Evolutionary conservation across 768 basidiomycete genomes (phyloP).

Genomic region (Gymnopilus junonius): DNA sequence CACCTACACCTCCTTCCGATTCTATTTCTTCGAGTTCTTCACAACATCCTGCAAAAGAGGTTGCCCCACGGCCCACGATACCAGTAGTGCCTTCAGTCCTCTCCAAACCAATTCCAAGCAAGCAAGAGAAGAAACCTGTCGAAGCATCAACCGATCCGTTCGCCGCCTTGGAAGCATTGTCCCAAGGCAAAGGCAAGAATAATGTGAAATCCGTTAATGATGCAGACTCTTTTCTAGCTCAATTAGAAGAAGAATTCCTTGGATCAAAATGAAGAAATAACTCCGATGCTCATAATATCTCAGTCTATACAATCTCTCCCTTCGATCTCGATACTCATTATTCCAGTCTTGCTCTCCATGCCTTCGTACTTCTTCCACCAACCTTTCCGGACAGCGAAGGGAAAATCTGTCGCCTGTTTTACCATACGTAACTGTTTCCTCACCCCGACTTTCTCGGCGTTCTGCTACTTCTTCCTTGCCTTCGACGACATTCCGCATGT

Average conservation of each 20-base stretch:
- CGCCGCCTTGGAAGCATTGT: constrained; percentile 47
- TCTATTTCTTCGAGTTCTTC: not conserved
- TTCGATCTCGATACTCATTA: not conserved
- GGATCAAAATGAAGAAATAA: constrained; percentile 32
- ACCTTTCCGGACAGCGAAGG: constrained; percentile 51
- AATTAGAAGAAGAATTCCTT: constrained; percentile 66
- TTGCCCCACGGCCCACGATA: not conserved
- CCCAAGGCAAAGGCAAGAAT: constrained; percentile 28
- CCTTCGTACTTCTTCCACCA: constrained; percentile 41
- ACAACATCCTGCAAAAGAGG: not conserved
- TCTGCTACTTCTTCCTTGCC: constrained; percentile 34
- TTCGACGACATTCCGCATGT: constrained; percentile 51
- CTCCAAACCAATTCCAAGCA: not conserved
- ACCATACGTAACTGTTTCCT: constrained; percentile 47
- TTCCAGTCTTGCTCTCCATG: not conserved
- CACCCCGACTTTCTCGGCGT: constrained; percentile 37
- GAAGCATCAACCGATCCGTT: constrained; percentile 47
- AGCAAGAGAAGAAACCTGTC: not conserved
- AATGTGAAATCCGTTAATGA: constrained; percentile 28
- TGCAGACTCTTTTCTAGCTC: constrained; percentile 70
- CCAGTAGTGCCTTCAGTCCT: not conserved
- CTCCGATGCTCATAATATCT: not conserved
- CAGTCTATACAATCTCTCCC: not conserved
- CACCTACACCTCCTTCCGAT: not conserved
- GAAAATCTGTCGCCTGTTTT: constrained; percentile 47